Percentiles rank a stretch among this genome's conserved stretches.
These are phyloP conservation scores for Adansonia rubrostipa DNA, from an alignment of 441 rosid species.

Conservation along the genomic window DNA sequence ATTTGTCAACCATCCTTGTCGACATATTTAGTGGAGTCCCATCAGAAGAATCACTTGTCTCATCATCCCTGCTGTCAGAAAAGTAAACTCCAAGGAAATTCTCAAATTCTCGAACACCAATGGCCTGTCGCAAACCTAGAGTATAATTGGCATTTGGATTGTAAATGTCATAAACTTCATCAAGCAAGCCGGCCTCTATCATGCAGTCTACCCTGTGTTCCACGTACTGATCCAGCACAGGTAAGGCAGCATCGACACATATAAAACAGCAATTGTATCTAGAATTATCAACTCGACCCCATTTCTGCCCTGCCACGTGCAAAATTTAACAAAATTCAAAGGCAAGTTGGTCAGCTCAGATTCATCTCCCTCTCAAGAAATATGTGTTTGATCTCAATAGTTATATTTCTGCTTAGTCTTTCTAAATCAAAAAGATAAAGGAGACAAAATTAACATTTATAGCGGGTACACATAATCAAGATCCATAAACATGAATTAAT, in stretches of 20 bases:
- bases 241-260: slow-evolving; percentile 64
- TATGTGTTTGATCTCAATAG: neutral
- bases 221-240: slow-evolving; percentile 72
- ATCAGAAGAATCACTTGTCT: slow-evolving; percentile 24
- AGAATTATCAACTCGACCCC: slow-evolving; percentile 70
- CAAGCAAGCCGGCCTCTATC: slow-evolving; percentile 75
- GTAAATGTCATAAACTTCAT: slow-evolving; percentile 77
- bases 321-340: slow-evolving; percentile 34
- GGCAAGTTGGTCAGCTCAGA: slow-evolving; percentile 5
- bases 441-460: neutral
- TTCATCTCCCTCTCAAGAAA: slow-evolving; percentile 14
- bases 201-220: slow-evolving; percentile 82
- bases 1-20: slow-evolving; percentile 37
- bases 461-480: neutral
- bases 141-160: slow-evolving; percentile 67
- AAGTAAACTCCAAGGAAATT: slow-evolving; percentile 52
- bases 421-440: slow-evolving; percentile 9
- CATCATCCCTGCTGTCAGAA: slow-evolving; percentile 27
- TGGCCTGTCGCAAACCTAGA: slow-evolving; percentile 81
- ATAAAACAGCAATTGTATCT: slow-evolving; percentile 75
- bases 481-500: slow-evolving; percentile 9
- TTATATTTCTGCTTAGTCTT: slow-evolving; percentile 1
- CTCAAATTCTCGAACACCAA: slow-evolving; percentile 86
- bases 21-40: slow-evolving; percentile 32
- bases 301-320: slow-evolving; percentile 88